phyloP scores from a whole-genome alignment of 306 rosid genomes.

The Albizia julibrissin region DNA sequence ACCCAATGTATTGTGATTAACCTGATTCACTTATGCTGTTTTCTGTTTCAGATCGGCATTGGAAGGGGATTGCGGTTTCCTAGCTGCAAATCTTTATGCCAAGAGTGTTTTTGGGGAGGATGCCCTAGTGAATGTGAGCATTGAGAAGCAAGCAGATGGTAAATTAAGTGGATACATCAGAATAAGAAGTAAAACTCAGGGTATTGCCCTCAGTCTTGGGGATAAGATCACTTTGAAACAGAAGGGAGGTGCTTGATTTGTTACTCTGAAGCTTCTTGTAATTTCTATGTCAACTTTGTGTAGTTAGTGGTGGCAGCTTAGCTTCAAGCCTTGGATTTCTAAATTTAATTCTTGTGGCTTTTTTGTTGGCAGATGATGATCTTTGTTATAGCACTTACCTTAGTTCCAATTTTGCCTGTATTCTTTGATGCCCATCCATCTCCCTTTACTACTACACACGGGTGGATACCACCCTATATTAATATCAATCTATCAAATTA shows the following conservation, averaged over 20 bases:
- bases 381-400: slow-evolving; percentile 2
- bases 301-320: slow-evolving; percentile 41
- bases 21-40: slow-evolving; percentile 24
- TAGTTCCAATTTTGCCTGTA: slow-evolving; percentile 48
- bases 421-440: slow-evolving; percentile 41
- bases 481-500: slow-evolving; percentile 36
- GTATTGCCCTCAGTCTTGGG: slow-evolving; percentile 97
- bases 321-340: slow-evolving; percentile 34
- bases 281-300: slow-evolving; percentile 43
- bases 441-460: slow-evolving; percentile 37
- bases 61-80: slow-evolving; percentile 97
- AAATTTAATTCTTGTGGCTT: slow-evolving; percentile 36
- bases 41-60: slow-evolving; percentile 68
- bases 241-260: slow-evolving; percentile 71
- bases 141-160: slow-evolving; percentile 85
- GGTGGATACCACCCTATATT: slow-evolving; percentile 38
- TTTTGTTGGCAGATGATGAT: slow-evolving; percentile 36
- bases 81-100: slow-evolving; percentile 93
- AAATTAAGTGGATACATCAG: slow-evolving; percentile 96
- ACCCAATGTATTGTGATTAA: slow-evolving; percentile 20
- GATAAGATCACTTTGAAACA: slow-evolving; percentile 99
- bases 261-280: slow-evolving; percentile 30
- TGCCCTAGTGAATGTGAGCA: slow-evolving; percentile 92
- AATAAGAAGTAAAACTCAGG: slow-evolving; percentile 99
- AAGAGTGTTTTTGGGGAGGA: slow-evolving; percentile 99